A percentile compares a stretch with the other conserved stretches of the same genome.
phyloP scores from a whole-genome alignment of 257 asterid species.

The Coffea eugenioides region DNA sequence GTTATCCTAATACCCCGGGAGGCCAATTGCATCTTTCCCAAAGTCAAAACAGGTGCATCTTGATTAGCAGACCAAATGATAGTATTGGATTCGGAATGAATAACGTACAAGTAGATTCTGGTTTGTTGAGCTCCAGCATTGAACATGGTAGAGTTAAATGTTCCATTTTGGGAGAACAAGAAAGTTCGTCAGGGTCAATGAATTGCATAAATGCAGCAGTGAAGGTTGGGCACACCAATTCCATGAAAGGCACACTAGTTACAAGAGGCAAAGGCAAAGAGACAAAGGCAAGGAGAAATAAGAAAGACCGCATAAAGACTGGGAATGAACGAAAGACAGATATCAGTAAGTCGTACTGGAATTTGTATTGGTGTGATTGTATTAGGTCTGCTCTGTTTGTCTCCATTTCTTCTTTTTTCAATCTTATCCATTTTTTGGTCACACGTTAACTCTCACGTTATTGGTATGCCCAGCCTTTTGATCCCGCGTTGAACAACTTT shows the following conservation, averaged over 20 bases:
- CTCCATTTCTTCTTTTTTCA: constrained; percentile 22
- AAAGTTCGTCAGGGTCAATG: constrained; percentile 48
- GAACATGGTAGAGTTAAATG: constrained; percentile 54
- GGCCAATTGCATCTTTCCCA: constrained; percentile 43
- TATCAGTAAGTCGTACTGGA: constrained; percentile 13
- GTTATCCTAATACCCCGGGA: constrained; percentile 34
- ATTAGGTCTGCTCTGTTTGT: constrained; percentile 19
- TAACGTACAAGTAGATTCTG: constrained; percentile 50
- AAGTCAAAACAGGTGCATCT: constrained; percentile 41
- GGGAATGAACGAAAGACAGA: constrained; percentile 17
- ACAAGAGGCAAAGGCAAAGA: constrained; percentile 16
- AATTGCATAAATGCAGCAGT: constrained; percentile 40
- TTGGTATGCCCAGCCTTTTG: constrained; percentile 9
- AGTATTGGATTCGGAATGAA: constrained; percentile 53
- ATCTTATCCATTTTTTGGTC: not conserved
- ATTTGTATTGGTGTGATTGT: constrained; percentile 17
- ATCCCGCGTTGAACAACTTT: constrained; percentile 1
- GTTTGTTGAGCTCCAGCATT: constrained; percentile 38
- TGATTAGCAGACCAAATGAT: constrained; percentile 77
- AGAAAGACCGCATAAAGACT: constrained; percentile 37
- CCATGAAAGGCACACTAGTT: constrained; percentile 34
- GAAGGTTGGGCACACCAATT: constrained; percentile 54
- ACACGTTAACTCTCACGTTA: constrained; percentile 11
- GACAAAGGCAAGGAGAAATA: constrained; percentile 30
- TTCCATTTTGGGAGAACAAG: constrained; percentile 51